Evolutionary conservation across 2,329 filamentous ascomycete genomes (phyloP).

Genomic region (Phaeoacremonium minimum): DNA sequence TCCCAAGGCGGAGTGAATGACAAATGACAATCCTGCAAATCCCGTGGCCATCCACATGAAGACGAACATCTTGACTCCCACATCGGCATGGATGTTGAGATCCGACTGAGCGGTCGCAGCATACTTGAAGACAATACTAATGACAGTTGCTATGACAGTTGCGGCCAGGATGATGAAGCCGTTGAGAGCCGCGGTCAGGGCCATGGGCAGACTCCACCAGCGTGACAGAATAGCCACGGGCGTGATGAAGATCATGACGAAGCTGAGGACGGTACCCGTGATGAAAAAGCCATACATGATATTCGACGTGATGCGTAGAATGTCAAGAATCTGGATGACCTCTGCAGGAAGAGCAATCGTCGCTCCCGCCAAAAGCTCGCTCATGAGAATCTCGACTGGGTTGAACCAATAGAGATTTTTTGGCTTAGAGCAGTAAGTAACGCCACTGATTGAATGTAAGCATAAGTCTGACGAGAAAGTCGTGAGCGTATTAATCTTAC

Average conservation of each 20-base stretch:
- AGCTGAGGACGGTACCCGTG: slow-evolving; percentile 62
- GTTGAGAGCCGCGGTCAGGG: slow-evolving; percentile 63
- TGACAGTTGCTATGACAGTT: slow-evolving; percentile 72
- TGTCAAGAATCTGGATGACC: slow-evolving; percentile 66
- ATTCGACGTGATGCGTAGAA: slow-evolving; percentile 71
- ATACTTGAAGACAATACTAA: slow-evolving; percentile 77
- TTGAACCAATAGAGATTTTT: slow-evolving; percentile 83
- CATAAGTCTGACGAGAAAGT: slow-evolving; percentile 25
- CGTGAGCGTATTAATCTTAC: slow-evolving; percentile 23
- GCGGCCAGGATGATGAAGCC: slow-evolving; percentile 66
- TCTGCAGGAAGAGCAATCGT: slow-evolving; percentile 75
- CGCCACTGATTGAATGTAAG: slow-evolving; percentile 53
- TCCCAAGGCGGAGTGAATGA: slow-evolving; percentile 70
- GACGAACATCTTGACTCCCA: slow-evolving; percentile 72
- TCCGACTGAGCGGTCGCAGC: slow-evolving; percentile 67
- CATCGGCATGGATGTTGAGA: slow-evolving; percentile 68
- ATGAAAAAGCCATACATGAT: slow-evolving; percentile 92
- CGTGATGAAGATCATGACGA: slow-evolving; percentile 67
- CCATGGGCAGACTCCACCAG: slow-evolving; percentile 61
- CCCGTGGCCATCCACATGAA: slow-evolving; percentile 85
- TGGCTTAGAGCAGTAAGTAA: slow-evolving; percentile 72
- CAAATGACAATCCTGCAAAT: slow-evolving; percentile 63
- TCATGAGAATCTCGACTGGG: slow-evolving; percentile 74
- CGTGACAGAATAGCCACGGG: slow-evolving; percentile 49
- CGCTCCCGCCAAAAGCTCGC: slow-evolving; percentile 76